Percentiles rank a stretch among this genome's conserved stretches.
Evolutionary conservation across 306 rosid species (phyloP).

Genomic region (Oxytropis ochrocephala): DNA sequence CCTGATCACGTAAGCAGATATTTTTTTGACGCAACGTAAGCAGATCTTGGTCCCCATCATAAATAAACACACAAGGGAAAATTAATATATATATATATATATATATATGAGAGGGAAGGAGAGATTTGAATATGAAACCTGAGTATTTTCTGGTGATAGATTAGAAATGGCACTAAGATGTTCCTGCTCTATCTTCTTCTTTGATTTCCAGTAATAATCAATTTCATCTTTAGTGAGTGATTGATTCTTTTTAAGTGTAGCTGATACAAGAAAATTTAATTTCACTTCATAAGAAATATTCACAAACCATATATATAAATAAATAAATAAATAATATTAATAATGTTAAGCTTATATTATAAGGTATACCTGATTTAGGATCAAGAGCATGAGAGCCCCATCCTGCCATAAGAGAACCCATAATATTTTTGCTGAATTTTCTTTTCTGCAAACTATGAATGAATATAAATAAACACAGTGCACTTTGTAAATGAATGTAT

Average conservation of each 20-base stretch:
- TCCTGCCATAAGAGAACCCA: slow-evolving; percentile 95
- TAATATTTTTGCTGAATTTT: not conserved
- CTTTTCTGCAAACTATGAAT: not conserved
- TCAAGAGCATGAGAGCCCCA: slow-evolving; percentile 46
- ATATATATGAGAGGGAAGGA: no score
- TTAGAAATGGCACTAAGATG: slow-evolving; percentile 42
- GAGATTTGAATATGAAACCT: slow-evolving; percentile 20
- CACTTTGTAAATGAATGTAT: not conserved
- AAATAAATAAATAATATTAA: no score
- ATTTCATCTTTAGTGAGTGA: slow-evolving; percentile 62
- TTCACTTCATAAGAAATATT: not conserved
- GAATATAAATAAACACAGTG: not conserved
- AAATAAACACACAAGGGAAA: no score
- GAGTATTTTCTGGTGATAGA: not conserved
- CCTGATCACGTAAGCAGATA: no score
- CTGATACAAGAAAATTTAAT: slow-evolving; percentile 11
- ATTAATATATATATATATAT: no score
- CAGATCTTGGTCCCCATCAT: no score
- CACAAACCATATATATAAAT: not conserved
- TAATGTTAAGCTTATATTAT: no score
- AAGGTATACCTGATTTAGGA: slow-evolving; percentile 51
- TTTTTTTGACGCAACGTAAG: no score
- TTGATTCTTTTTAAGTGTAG: slow-evolving; percentile 30
- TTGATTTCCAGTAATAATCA: slow-evolving; percentile 51
- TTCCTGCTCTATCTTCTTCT: slow-evolving; percentile 51